Evolutionary conservation across 257 asterid genomes (phyloP).

Genomic region (Petrea volubilis): DNA sequence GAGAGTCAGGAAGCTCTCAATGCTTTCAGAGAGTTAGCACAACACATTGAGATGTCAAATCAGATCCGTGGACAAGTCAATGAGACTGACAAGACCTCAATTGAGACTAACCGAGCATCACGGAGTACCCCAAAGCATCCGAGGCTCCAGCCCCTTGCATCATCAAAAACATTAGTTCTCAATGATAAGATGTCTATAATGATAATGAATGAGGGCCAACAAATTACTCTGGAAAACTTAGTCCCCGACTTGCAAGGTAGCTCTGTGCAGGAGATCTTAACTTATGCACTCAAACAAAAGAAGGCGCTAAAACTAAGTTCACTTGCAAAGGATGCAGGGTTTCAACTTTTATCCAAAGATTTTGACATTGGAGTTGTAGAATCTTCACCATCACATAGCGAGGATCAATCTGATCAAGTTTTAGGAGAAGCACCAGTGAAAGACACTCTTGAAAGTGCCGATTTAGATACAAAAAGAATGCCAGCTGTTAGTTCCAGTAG

Average conservation of each 20-base stretch:
- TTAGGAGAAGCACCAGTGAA: conserved; percentile 35
- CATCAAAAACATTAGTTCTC: conserved; percentile 43
- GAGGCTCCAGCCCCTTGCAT: conserved; percentile 41
- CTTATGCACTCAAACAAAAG: conserved; percentile 61
- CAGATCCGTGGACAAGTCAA: conserved; percentile 39
- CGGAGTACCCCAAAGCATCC: conserved; percentile 46
- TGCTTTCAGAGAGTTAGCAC: conserved; percentile 73
- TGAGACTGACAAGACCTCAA: conserved; percentile 33
- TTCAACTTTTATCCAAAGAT: conserved; percentile 87
- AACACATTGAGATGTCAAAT: conserved; percentile 42
- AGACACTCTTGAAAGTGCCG: conserved; percentile 29
- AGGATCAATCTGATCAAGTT: conserved; percentile 45
- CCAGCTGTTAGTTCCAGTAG: conserved; percentile 31
- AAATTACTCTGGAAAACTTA: conserved; percentile 59
- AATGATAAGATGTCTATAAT: conserved; percentile 72
- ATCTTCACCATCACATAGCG: conserved; percentile 41
- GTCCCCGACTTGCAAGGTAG: conserved; percentile 68
- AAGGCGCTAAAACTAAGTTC: conserved; percentile 74
- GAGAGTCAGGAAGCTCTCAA: conserved; percentile 71
- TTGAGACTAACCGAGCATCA: conserved; percentile 37
- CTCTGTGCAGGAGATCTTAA: conserved; percentile 76
- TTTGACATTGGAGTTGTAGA: conserved; percentile 57
- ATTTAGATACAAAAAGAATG: conserved; percentile 27
- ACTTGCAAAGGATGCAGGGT: conserved; percentile 85
- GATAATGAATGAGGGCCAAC: conserved; percentile 65